These are phyloP conservation scores for Saccharomyces paradoxus DNA, from an alignment of 805 yeast genomes.

Conservation along the genomic window DNA sequence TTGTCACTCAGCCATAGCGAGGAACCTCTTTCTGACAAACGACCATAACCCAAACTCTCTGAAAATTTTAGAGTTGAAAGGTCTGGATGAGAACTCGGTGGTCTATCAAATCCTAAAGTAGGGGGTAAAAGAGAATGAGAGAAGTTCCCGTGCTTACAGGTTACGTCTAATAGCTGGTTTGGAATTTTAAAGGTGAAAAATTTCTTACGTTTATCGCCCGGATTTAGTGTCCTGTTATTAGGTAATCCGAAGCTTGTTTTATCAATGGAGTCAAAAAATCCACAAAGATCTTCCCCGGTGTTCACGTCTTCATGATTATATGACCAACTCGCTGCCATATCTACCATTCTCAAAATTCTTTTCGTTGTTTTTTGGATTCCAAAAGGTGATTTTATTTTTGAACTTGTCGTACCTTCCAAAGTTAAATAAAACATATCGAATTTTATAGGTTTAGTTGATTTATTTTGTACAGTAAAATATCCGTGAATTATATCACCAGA, in stretches of 20 bases:
- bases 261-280: slow-evolving; percentile 14
- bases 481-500: slow-evolving; percentile 49
- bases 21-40: slow-evolving; percentile 37
- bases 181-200: slow-evolving; percentile 50
- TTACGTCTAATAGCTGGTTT: slow-evolving; percentile 38
- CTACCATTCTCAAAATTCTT: slow-evolving; percentile 39
- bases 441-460: slow-evolving; percentile 32
- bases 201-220: slow-evolving; percentile 42
- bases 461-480: slow-evolving; percentile 36
- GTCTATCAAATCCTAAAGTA: slow-evolving; percentile 30
- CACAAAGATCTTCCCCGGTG: slow-evolving; percentile 1
- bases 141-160: slow-evolving; percentile 35
- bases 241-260: slow-evolving; percentile 33
- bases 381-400: slow-evolving; percentile 3
- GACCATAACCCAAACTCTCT: slow-evolving; percentile 45
- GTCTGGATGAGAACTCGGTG: slow-evolving; percentile 9
- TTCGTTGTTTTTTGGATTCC: slow-evolving; percentile 9
- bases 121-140: slow-evolving; percentile 31
- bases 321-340: slow-evolving; percentile 43
- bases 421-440: slow-evolving; percentile 50
- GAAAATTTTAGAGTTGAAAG: slow-evolving; percentile 16
- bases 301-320: slow-evolving; percentile 23
- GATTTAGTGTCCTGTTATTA: slow-evolving; percentile 35
- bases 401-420: slow-evolving; percentile 40
- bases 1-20: slow-evolving; percentile 44